A percentile compares a stretch with the other conserved stretches of the same genome.
Evolutionary conservation across 1,284 basidiomycete species (phyloP).

Genomic region (Puccinia coronata): DNA sequence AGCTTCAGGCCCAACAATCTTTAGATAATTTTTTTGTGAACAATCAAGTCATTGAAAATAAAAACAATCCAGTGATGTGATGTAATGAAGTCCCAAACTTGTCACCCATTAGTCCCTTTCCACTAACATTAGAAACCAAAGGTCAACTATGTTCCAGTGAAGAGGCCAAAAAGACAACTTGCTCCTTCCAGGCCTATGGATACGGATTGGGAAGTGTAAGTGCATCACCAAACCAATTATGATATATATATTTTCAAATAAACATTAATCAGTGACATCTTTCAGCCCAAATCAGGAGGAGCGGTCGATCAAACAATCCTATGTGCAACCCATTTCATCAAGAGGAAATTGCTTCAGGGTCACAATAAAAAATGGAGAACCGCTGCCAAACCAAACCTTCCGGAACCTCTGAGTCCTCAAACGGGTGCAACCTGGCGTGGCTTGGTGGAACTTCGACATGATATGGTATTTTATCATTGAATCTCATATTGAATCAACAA

Average conservation of each 20-base stretch:
- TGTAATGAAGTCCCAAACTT: background rate
- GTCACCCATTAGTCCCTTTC: background rate
- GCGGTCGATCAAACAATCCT: background rate
- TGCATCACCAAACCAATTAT: no score
- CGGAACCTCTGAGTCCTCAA: background rate
- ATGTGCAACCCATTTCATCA: no score
- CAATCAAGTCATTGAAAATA: background rate
- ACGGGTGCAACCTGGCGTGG: background rate
- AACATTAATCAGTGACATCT: background rate
- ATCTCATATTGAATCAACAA: slow-evolving; percentile 1
- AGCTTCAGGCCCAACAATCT: background rate
- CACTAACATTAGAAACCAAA: background rate
- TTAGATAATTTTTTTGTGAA: background rate
- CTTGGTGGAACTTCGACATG: background rate
- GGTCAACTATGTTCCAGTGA: background rate
- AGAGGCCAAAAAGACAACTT: background rate
- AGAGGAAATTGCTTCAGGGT: background rate
- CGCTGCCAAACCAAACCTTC: background rate
- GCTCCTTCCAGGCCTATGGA: slow-evolving; percentile 4
- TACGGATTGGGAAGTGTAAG: slow-evolving; percentile 5
- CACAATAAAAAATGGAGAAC: background rate
- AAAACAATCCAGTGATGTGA: background rate
- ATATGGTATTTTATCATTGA: background rate
- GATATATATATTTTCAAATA: background rate
- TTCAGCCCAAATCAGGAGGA: background rate